These are phyloP conservation scores for Mycena filopes DNA, from an alignment of 768 basidiomycete genomes.

Conservation along the genomic window DNA sequence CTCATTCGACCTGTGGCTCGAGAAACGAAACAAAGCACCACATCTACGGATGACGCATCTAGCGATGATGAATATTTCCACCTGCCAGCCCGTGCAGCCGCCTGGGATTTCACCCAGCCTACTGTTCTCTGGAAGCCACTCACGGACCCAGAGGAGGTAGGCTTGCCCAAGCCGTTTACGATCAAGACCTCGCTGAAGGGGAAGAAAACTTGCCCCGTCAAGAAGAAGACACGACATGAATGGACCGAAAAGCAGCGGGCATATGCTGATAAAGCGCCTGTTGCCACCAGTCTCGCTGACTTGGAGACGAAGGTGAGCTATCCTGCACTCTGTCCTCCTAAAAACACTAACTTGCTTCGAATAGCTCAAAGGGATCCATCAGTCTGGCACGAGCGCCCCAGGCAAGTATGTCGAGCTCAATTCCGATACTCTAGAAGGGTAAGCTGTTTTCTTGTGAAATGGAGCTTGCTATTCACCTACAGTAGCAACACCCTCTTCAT, in stretches of 20 bases:
- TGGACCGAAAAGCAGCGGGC: neutral
- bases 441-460: neutral
- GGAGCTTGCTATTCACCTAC: too few relatives aligned
- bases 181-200: slow-evolving; percentile 1
- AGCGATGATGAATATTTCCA: too few relatives aligned
- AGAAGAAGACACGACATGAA: neutral
- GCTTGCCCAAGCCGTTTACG: neutral
- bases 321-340: neutral
- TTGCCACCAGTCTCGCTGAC: neutral
- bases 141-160: neutral
- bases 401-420: neutral
- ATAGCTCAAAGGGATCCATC: neutral
- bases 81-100: neutral
- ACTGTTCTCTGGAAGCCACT: neutral
- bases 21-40: too few relatives aligned
- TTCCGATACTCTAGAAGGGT: neutral
- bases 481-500: neutral
- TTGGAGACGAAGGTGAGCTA: neutral
- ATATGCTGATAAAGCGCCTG: neutral
- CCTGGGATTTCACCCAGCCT: neutral
- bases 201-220: neutral
- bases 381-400: neutral
- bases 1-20: neutral
- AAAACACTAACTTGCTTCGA: too few relatives aligned
- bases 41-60: too few relatives aligned